Base-by-base conservation (phyloP, 306 rosid genomes). In the Sesbania bispinosa region DNA sequence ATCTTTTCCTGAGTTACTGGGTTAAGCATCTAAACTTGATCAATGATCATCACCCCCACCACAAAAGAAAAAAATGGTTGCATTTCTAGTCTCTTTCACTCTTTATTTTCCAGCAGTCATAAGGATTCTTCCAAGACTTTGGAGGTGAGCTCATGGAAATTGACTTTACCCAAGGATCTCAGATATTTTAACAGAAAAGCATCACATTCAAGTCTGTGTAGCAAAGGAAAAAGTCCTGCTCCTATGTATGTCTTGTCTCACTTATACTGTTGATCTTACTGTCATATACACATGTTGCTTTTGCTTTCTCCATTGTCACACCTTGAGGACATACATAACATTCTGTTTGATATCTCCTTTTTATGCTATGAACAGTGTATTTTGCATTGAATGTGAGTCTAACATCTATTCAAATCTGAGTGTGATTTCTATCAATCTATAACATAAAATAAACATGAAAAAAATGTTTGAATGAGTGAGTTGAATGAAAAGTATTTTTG, bases 331-430 rank as follows among this genome's bases (percentile, higher is more conserved):
- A n/a, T n/a, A 64, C 14, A 10, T 51, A 58, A 70, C 80, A 75
- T 82, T 75, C 83, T 70, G 79, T 82, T 64, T 75, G 80, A 33
- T 79, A 65, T 83, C 81, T 75, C 73, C 81, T 71, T 75, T 79
- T 83, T 58, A 70, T 72, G 81, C 79, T 13, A 63, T 71, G 10
- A 75, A 75, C 74, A 79, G 79, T 83, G 10, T 70, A 23, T 71
- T 82, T 53, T 36, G 81, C 61, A 65, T n/a, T n/a, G 3, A 67
- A 74, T 74, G 61, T 57, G 13, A 20, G 2, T 45, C 24, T 51
- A 53, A 55, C 42, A 53, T n/a, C n/a, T n/a, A n/a, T 24, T 73
- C 63, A 52, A 42, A 32, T 67, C 23, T 20, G 13, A 7, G 20
- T 32, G 65, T 2, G 38, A 9, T 67, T 67, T 75, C 65, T 50